Percentiles rank a stretch among this genome's conserved stretches.
Conservation (phyloP, 2,329 filamentous ascomycete species). For the Cephalotrichum gorgonifer region DNA sequence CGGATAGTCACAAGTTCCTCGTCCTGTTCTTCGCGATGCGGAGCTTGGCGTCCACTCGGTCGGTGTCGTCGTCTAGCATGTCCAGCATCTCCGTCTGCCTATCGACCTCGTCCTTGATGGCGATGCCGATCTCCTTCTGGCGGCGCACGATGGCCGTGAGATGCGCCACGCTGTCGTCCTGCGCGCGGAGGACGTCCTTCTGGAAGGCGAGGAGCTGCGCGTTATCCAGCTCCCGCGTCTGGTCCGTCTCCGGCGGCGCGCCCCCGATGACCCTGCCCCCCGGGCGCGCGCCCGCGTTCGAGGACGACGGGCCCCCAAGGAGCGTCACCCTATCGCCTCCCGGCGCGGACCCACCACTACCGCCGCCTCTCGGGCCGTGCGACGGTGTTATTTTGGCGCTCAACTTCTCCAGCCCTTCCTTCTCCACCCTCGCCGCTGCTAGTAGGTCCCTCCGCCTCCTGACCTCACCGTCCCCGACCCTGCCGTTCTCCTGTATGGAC, state of each 20-base stretch:
- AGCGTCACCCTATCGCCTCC: conserved; percentile 6
- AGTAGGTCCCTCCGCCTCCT: conserved; percentile 62
- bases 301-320: conserved; percentile 12
- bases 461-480: conserved; percentile 65
- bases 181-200: conserved; percentile 61
- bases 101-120: conserved; percentile 65
- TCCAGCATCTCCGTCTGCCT: conserved; percentile 62
- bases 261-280: conserved; percentile 61
- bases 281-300: conserved; percentile 28
- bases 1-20: conserved; percentile 49
- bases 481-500: conserved; percentile 39
- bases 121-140: conserved; percentile 68
- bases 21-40: conserved; percentile 64
- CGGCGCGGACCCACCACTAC: conserved; percentile 9
- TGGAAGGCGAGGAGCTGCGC: conserved; percentile 64
- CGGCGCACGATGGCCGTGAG: conserved; percentile 59
- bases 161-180: conserved; percentile 62
- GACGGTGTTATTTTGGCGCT: conserved; percentile 40
- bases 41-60: conserved; percentile 57
- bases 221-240: conserved; percentile 69
- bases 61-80: conserved; percentile 54
- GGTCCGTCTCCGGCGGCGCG: conserved; percentile 63
- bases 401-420: conserved; percentile 65
- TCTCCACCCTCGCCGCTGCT: conserved; percentile 58
- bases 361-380: conserved; percentile 36